phyloP scores from a whole-genome alignment of 2,329 filamentous ascomycete species.

The Boeremia lycopersici region DNA sequence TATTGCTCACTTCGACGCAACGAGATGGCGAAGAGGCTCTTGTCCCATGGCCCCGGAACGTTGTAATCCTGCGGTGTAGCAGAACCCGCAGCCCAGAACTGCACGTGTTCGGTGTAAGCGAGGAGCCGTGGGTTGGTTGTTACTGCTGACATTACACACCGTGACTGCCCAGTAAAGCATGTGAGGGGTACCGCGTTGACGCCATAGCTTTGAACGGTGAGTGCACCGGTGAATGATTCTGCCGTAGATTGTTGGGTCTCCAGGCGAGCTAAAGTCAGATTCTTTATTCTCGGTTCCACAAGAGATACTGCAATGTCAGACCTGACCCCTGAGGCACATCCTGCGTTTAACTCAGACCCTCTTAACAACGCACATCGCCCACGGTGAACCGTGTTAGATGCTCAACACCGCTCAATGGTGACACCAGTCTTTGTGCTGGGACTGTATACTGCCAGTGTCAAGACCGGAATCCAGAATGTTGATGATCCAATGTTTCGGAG shows the following conservation, averaged over 20 bases:
- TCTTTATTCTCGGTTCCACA: neutral
- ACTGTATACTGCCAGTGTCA: slow-evolving; percentile 5
- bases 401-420: neutral
- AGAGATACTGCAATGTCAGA: neutral
- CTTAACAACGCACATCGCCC: neutral
- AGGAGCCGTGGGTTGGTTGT: neutral
- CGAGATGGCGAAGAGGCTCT: neutral
- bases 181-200: neutral
- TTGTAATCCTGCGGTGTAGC: neutral
- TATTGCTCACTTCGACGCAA: neutral
- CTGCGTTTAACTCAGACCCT: slow-evolving; percentile 1
- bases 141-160: slow-evolving; percentile 5
- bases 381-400: neutral
- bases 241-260: neutral
- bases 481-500: neutral
- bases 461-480: neutral
- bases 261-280: neutral
- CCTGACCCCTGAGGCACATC: slow-evolving; percentile 6
- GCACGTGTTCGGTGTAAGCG: neutral
- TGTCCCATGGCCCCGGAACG: neutral
- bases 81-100: slow-evolving; percentile 1
- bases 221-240: neutral
- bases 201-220: neutral
- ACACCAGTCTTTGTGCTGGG: slow-evolving; percentile 2
- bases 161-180: too few species aligned